Evolutionary conservation across 2,329 filamentous ascomycete genomes (phyloP), one percentile per base, ranked within the genome.

Genomic region (Penicillium sp.): DNA sequence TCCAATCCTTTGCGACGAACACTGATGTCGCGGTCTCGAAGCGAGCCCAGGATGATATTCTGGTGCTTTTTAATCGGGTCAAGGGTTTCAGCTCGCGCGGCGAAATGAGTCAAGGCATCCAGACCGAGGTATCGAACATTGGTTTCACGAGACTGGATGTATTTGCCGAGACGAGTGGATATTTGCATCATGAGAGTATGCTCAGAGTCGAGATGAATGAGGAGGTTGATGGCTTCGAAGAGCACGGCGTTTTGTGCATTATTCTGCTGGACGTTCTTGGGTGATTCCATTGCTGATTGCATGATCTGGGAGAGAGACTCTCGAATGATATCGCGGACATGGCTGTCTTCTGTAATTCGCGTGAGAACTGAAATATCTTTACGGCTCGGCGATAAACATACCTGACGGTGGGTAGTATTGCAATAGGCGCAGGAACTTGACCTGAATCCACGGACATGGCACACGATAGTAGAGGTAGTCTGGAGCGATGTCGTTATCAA

Each of bases 381-480:
- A 31, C 14, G 4, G 1, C 5, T 30, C 25, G 36, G 30, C 3
- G 11, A 3, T 11, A 34, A 45, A 72, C 79, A 57, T 77, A 91
- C 88, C 86, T 67, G 93, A 95, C 38, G 93, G 92, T 22, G 91
- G 88, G 70, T 95, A 99, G 70, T 97, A 99, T 72, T 99, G 93
- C 56, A 99, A 78, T 53, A 99, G 74, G 54, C 91, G 84, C 58
- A 99, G 73, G 14, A 99, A 79, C 74, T 99, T 99, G 64, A 97
- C 88, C 72, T 97, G 91, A 50, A 99, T 84, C 93, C 93, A 99
- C 2, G 93, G 93, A 66, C 93, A 99, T 1, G 93, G 93, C n/a
- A 99, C 93, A 65, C 96, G 96, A 78, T 99, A 99, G 75, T 99
- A 99, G 22, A 96, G 81, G 67, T 99, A 99, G 67, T 97, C 93